A percentile compares a stretch with the other conserved stretches of the same genome.
Evolutionary conservation across 2,329 filamentous ascomycete species (phyloP).

Genomic region (Xylariaceae sp.): DNA sequence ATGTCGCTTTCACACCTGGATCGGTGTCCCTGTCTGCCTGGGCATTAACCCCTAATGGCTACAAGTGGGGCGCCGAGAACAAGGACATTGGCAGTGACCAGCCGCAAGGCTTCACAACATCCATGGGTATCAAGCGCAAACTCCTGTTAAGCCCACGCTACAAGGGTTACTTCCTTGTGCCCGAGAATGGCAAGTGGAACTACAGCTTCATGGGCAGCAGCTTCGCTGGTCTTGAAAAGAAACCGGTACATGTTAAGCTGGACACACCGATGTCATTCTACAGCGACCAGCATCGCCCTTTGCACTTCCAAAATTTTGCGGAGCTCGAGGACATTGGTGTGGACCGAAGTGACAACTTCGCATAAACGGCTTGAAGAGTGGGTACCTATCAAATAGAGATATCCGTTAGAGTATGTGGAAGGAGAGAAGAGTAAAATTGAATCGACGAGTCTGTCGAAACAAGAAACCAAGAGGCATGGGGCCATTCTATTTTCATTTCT

Average conservation of each 20-base stretch:
- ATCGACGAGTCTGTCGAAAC: too few relatives aligned
- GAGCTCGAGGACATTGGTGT: slow-evolving; percentile 98
- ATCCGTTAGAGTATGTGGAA: not conserved
- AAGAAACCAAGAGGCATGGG: too few relatives aligned
- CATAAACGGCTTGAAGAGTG: slow-evolving; percentile 55
- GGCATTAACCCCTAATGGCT: slow-evolving; percentile 88
- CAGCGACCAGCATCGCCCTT: slow-evolving; percentile 85
- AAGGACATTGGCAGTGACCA: slow-evolving; percentile 91
- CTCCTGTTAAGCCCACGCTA: slow-evolving; percentile 91
- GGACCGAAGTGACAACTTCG: slow-evolving; percentile 91
- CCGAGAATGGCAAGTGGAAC: slow-evolving; percentile 90
- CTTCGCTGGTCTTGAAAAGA: slow-evolving; percentile 89
- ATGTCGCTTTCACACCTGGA: slow-evolving; percentile 94
- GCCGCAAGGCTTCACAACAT: slow-evolving; percentile 89
- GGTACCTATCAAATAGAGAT: not conserved
- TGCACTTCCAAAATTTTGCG: slow-evolving; percentile 97
- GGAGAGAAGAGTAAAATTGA: too few relatives aligned
- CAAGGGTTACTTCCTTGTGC: slow-evolving; percentile 93
- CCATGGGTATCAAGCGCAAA: slow-evolving; percentile 95
- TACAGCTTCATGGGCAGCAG: slow-evolving; percentile 96
- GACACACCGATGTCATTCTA: slow-evolving; percentile 92
- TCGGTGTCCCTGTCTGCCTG: slow-evolving; percentile 94
- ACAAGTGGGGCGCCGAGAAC: slow-evolving; percentile 97
- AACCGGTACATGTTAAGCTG: slow-evolving; percentile 87
- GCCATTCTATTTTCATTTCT: too few relatives aligned